Percentiles rank a stretch among this genome's conserved stretches.
phyloP scores from a whole-genome alignment of 2,329 filamentous ascomycete species.

The Mycosphaerella arachidis region DNA sequence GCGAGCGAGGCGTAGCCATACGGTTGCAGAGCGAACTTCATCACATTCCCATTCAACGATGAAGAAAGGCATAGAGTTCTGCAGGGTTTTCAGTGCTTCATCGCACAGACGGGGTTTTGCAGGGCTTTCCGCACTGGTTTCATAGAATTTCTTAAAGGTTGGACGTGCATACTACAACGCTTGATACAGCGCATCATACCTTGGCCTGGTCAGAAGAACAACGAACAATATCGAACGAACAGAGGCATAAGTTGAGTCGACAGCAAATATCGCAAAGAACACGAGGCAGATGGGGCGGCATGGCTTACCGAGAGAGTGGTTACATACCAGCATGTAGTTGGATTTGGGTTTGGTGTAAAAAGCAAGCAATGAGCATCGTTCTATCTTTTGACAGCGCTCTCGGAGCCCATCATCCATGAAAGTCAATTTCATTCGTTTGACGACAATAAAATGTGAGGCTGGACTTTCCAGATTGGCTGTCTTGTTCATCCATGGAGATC shows the following conservation, averaged over 20 bases:
- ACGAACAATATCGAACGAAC: background rate
- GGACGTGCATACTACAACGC: background rate
- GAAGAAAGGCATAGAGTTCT: background rate
- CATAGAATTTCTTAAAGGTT: background rate
- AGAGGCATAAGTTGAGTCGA: background rate
- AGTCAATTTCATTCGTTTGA: background rate
- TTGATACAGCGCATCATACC: background rate
- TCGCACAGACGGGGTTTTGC: background rate
- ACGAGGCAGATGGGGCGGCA: background rate
- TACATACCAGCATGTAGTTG: background rate
- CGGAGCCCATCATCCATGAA: background rate
- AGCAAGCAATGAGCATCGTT: background rate
- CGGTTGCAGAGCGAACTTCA: background rate
- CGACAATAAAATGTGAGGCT: background rate
- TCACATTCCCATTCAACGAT: background rate
- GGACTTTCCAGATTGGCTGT: background rate
- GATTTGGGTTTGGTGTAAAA: background rate
- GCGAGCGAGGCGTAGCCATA: background rate
- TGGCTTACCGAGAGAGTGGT: background rate
- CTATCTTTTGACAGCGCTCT: background rate
- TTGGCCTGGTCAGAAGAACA: background rate
- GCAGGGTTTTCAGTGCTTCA: background rate
- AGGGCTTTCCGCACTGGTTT: background rate
- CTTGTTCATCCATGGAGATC: background rate
- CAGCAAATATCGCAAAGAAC: background rate